These are phyloP conservation scores for Termitomyces sp. DNA, from an alignment of 768 basidiomycete genomes.

Conservation along the genomic window DNA sequence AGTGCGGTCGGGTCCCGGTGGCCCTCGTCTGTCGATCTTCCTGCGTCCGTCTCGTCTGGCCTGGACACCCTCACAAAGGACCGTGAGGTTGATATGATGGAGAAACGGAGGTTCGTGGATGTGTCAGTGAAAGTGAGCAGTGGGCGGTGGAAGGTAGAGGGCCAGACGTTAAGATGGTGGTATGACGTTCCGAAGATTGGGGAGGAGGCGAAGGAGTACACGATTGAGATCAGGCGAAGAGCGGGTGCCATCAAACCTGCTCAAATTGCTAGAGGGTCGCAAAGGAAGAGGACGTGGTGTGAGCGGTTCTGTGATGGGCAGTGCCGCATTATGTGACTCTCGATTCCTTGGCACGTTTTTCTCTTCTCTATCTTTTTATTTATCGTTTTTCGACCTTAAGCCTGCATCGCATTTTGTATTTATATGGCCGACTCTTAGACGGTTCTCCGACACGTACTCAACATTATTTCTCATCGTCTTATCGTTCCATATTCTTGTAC, in stretches of 20 bases:
- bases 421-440: not conserved
- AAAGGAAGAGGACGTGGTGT: slow-evolving; percentile 12
- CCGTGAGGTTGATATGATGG: not conserved
- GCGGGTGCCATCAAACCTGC: slow-evolving; percentile 23
- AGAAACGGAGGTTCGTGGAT: slow-evolving; percentile 28
- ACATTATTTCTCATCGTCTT: not conserved
- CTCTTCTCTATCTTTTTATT: not conserved
- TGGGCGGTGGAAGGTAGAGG: slow-evolving; percentile 38
- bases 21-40: slow-evolving; percentile 12
- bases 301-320: slow-evolving; percentile 16
- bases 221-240: slow-evolving; percentile 28
- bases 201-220: slow-evolving; percentile 27
- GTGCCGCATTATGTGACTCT: slow-evolving; percentile 20
- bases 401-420: not conserved
- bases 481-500: not conserved
- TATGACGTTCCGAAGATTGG: slow-evolving; percentile 37
- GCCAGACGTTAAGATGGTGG: slow-evolving; percentile 51
- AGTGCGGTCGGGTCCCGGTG: slow-evolving; percentile 13
- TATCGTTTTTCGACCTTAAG: not conserved
- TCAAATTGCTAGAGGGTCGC: not conserved
- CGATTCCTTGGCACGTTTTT: not conserved
- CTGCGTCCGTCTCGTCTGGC: not conserved
- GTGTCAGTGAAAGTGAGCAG: slow-evolving; percentile 38
- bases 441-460: not conserved
- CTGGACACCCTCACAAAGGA: not conserved